Evolutionary conservation across 108 stramenopile genomes (phyloP).

Genomic region (Pseudonitzschia delicatissima): DNA sequence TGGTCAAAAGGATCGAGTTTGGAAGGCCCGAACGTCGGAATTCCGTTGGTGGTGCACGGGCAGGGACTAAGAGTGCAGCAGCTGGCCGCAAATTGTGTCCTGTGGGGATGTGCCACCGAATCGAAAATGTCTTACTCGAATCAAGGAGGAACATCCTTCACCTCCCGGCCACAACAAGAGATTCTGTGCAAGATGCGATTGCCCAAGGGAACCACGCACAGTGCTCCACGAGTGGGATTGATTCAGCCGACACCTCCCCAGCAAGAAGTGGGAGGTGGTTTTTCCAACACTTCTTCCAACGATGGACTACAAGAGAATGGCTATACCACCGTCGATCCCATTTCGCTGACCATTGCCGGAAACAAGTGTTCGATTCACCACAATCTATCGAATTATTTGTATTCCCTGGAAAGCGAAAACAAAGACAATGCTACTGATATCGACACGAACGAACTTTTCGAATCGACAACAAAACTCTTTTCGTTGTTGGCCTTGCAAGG

Average conservation of each 20-base stretch:
- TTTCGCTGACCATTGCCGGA: conserved; percentile 43
- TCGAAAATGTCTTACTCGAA: conserved; percentile 15
- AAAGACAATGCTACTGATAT: conserved; percentile 17
- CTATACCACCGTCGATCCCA: conserved; percentile 9
- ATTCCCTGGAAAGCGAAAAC: conserved; percentile 22
- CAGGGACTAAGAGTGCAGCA: conserved; percentile 41
- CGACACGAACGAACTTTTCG: conserved; percentile 28
- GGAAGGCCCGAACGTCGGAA: conserved; percentile 62
- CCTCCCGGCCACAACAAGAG: conserved; percentile 17
- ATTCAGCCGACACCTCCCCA: conserved; percentile 63
- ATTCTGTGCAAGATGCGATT: conserved; percentile 47
- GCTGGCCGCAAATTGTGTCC: conserved; percentile 25
- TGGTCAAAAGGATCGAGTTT: conserved; percentile 59
- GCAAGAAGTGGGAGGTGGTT: too few relatives aligned
- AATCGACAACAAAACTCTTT: conserved; percentile 25
- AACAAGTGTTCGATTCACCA: conserved; percentile 39
- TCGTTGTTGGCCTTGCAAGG: conserved; percentile 38
- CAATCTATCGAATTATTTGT: conserved; percentile 36
- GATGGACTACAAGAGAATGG: not conserved
- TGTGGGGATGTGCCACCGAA: conserved; percentile 37
- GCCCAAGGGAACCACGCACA: conserved; percentile 55
- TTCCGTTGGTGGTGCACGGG: conserved; percentile 43
- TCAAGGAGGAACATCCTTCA: not conserved
- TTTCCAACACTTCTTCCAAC: too few relatives aligned
- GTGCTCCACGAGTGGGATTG: conserved; percentile 77